Conservation (phyloP, 805 yeast species). For the Komagataella kurtzmanii region DNA sequence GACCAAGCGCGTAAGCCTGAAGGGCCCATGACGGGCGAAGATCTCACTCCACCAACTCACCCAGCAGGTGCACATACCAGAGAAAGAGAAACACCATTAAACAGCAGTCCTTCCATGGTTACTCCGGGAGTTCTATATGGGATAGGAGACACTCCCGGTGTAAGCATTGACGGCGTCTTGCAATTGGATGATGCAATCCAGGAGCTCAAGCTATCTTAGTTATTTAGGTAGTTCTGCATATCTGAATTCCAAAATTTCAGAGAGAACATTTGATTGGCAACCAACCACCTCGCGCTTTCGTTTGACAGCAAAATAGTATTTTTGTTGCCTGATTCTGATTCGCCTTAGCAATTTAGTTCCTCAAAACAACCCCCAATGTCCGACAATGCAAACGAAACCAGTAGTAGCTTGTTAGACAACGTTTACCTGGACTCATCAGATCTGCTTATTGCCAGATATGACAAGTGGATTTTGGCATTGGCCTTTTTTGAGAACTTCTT, state of each 20-base stretch:
- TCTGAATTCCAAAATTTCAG: background rate
- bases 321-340: background rate
- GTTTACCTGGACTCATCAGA: conserved; percentile 14
- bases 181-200: background rate
- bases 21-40: background rate
- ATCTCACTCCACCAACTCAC: background rate
- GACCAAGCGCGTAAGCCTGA: conserved; percentile 12
- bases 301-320: background rate
- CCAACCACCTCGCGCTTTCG: too few species aligned
- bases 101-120: background rate
- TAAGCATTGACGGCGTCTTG: conserved; percentile 1
- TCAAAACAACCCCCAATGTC: background rate
- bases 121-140: conserved; percentile 8
- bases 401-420: conserved; percentile 4
- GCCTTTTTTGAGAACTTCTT: conserved; percentile 11
- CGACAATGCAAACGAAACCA: background rate
- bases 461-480: conserved; percentile 13
- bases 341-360: background rate
- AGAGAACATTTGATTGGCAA: too few species aligned
- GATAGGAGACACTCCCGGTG: conserved; percentile 6
- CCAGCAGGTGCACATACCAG: background rate
- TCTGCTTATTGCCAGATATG: conserved; percentile 13
- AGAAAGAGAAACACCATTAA: background rate
- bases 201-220: background rate
- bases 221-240: background rate